Conservation (phyloP, 2,329 filamentous ascomycete genomes). For the Kalmusia sp. region DNA sequence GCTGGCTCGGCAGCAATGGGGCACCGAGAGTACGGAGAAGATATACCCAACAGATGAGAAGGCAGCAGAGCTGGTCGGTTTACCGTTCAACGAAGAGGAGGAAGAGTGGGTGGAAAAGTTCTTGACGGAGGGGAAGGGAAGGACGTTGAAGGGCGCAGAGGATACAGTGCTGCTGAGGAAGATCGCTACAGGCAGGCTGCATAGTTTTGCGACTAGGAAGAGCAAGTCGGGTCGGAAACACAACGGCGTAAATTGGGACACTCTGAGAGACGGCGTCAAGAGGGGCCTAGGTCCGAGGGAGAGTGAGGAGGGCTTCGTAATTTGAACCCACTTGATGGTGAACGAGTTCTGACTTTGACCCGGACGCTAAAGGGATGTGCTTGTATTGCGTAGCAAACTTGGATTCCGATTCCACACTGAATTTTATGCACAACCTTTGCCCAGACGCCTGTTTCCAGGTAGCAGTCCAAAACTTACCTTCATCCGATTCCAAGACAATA, state of each 20-base stretch:
- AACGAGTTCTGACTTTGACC: too few species aligned
- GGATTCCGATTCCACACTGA: too few species aligned
- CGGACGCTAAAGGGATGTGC: too few species aligned
- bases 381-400: too few species aligned
- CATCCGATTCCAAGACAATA: too few species aligned
- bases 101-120: constrained; percentile 77
- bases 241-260: constrained; percentile 61
- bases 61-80: constrained; percentile 72
- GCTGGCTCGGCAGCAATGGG: constrained; percentile 27
- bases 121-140: constrained; percentile 69
- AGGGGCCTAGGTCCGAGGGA: constrained; percentile 45
- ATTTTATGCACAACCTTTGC: too few species aligned
- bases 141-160: constrained; percentile 68
- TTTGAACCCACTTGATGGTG: too few species aligned
- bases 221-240: constrained; percentile 51
- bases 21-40: constrained; percentile 12
- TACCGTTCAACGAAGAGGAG: constrained; percentile 75
- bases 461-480: too few species aligned
- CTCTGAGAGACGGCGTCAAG: constrained; percentile 44
- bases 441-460: too few species aligned
- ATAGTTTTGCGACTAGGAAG: constrained; percentile 48
- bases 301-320: constrained; percentile 27
- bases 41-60: constrained; percentile 56
- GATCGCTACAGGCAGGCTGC: constrained; percentile 70
- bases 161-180: constrained; percentile 78